Evolutionary conservation across 2,329 filamentous ascomycete species (phyloP), one percentile per base, ranked within the genome.

Genomic region (Epichloe typhina): DNA sequence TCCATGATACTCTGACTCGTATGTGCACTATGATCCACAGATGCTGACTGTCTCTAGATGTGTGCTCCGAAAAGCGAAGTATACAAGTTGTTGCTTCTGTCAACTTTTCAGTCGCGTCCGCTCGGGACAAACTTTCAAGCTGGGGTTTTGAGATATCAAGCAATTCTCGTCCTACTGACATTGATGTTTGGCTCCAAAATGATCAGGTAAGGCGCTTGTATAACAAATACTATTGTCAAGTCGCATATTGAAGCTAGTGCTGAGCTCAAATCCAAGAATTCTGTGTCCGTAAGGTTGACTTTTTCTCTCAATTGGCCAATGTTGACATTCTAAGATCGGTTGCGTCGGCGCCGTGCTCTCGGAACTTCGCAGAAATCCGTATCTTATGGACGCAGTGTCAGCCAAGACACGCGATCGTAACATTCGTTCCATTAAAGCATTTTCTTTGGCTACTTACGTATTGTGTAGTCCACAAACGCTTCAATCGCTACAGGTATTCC

Each of bases 281-380:
- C 67, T 5, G 63, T 86, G 12, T 87, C 88, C 2, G 83, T 86
- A 62, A 57, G 50, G 49, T 9, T 50, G 35, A 35, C 9, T 6
- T 8, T 48, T 5, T 9, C 42, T 49, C 26, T 33, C 9, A 39
- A 36, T 31, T 46, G 19, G 19, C 33, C 11, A 45, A 35, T 13
- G 37, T 43, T 60, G n/a, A 61, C 36, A 7, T 23, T 37, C n/a
- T 15, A 50, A 82, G 71, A 72, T 95, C 46, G 86, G 88, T 3
- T 97, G 93, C 66, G 86, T 84, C 26, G 88, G 90, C n/a, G 90
- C 90, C 26, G 69, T 97, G 2, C 68, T 97, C n/a, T 76, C 78
- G 4, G 87, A 94, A 56, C 66, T 96, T 23, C 80, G 88, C 58
- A 80, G 87, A 49, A 60, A 62, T 36, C 59, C 81, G 39, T 74